phyloP scores from a whole-genome alignment of 805 yeast species.

The Teunomyces gatunensis region DNA sequence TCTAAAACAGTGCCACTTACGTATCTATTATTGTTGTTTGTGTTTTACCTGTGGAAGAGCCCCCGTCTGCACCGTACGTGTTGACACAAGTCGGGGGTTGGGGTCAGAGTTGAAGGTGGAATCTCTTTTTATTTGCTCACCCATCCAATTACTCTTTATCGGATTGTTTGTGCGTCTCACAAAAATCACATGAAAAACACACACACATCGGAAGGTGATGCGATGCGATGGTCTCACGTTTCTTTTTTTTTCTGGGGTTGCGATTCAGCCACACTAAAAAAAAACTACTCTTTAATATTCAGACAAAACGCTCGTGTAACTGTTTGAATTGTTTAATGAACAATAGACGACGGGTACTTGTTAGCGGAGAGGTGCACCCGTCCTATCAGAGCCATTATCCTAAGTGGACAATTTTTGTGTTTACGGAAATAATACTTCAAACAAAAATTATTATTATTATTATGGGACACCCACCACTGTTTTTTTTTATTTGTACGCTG shows the following conservation, averaged over 20 bases:
- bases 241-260: not conserved
- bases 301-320: not conserved
- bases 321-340: not conserved
- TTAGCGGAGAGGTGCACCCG: not conserved
- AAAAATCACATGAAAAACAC: too few relatives aligned
- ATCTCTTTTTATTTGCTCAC: too few relatives aligned
- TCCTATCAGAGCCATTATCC: not conserved
- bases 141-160: too few relatives aligned
- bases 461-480: not conserved
- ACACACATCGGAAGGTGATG: too few relatives aligned
- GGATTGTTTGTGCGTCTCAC: too few relatives aligned
- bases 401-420: too few relatives aligned
- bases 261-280: not conserved
- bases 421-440: not conserved
- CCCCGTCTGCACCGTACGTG: too few relatives aligned
- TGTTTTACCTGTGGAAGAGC: too few relatives aligned
- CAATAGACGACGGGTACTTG: not conserved
- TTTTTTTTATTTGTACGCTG: not conserved
- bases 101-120: too few relatives aligned
- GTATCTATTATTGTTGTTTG: too few relatives aligned
- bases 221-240: not conserved
- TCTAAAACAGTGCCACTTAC: not conserved
- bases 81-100: too few relatives aligned
- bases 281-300: not conserved
- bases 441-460: not conserved